Evolutionary conservation across 805 yeast species (phyloP), one percentile per base, ranked within the genome.

Genomic region (Saitoella complicata): DNA sequence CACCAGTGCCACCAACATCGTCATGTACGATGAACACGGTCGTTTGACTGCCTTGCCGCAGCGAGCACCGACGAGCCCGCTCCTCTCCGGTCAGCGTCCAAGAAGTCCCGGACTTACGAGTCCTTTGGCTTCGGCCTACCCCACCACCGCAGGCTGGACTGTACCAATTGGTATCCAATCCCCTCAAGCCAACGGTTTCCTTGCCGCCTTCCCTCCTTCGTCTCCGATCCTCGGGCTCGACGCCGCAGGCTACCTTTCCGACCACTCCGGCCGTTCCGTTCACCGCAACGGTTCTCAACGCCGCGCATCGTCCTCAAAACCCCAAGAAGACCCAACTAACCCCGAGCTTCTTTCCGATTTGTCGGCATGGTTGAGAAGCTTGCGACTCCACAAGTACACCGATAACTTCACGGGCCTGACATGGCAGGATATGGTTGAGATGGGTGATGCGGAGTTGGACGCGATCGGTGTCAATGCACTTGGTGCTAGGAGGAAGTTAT

Each of bases 351-450:
- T 91, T 54, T 64, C 67, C 48, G 88, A 91, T 58, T 76, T 91
- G 41, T 94, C 96, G 2, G 79, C 80, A 7, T 91, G 98, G 98
- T 69, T 91, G 60, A 80, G 93, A 60, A 71, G 86, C 8, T 67
- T 88, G 49, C 69, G 99, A 51, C 69, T 91, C 55, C 99, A 91
- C 68, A 91, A 91, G 63, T 91, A 91, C 65, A 87, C 97, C 1
- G 86, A 78, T 34, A 80, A 81, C 47, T 69, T 91, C 51, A 75
- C 79, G 54, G 77, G 75, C 49, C 68, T 79, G 51, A 68, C 72
- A 30, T 91, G 98, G 97, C 67, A 71, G 50, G 82, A 80, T 39
- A 69, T 91, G 66, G 72, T 91, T 47, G 73, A 74, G 51, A 66
- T 82, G 51, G 68, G 68, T 48, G 95, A 88, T 58, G 71, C 64